Evolutionary conservation across 1,139 yeast genomes (phyloP), one percentile per base, ranked within the genome.

Genomic region (Arxiozyma telluris): DNA sequence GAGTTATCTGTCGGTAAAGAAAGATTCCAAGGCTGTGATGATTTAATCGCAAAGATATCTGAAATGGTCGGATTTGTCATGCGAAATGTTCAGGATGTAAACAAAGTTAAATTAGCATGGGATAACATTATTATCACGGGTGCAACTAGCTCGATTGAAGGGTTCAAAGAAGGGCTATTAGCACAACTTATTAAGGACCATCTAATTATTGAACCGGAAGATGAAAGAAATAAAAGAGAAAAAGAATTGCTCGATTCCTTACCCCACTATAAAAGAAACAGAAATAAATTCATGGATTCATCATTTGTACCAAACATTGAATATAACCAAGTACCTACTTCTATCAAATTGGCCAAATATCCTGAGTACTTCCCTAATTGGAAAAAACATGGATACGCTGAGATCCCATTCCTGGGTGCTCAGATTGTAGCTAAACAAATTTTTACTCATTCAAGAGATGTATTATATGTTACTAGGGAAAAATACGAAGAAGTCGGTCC

Each of bases 281-380:
- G 63, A 50, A 61, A 58, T 43, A 65, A 64, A 52, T 61, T 58
- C 50, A 55, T 63, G 54, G 57, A 51, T 9, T 30, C 62, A 15
- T 66, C 70, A 12, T 73, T 72, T 27, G 49, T 64, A 20, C 60
- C 61, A 38, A 56, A 56, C n/a, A 49, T 67, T 8, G 71, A 67
- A 52, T 67, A 67, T 50, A 55, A 56, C 25, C 97, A 91, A 70
- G 91, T 85, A 1, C 98, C 98, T 20, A 81, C 83, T 22, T 76
- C 83, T 15, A 79, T 91, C 54, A 82, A 79, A 61, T 68, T 82
- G 53, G 82, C 84, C 39, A 85, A 84, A 63, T 78, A 82, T 66
- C 95, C 97, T 0, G 98, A 91, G 52, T 91, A 93, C 69, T 93
- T 93, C 71, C 89, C 96, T 0, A 96, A 89, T 62, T 93, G 98